Conservation (phyloP, 768 basidiomycete species). For the Boletus tomentosulus region DNA sequence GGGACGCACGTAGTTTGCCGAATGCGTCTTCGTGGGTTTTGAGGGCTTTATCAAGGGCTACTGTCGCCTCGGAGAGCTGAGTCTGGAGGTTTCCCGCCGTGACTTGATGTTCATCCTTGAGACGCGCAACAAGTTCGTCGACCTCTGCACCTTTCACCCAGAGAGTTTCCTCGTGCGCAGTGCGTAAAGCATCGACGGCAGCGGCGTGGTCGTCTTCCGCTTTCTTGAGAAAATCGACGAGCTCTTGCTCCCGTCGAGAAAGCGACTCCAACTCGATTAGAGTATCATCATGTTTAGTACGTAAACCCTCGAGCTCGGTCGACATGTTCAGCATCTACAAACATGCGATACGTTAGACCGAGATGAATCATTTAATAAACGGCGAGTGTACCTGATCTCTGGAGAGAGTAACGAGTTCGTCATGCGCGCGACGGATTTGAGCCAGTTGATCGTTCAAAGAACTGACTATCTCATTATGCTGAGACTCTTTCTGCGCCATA, state of each 20-base stretch:
- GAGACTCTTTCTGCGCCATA: slow-evolving; percentile 96
- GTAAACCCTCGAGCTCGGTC: slow-evolving; percentile 74
- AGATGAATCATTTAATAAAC: not conserved
- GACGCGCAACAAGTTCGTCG: slow-evolving; percentile 37
- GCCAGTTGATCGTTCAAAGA: slow-evolving; percentile 61
- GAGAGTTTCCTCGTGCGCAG: slow-evolving; percentile 44
- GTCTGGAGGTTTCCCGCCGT: slow-evolving; percentile 36
- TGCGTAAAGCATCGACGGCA: slow-evolving; percentile 45
- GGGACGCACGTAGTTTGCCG: slow-evolving; percentile 51
- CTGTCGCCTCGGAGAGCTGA: slow-evolving; percentile 43
- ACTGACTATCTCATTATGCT: slow-evolving; percentile 79
- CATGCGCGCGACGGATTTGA: slow-evolving; percentile 72
- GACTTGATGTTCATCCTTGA: slow-evolving; percentile 49
- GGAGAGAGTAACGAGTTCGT: slow-evolving; percentile 75
- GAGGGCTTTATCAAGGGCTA: slow-evolving; percentile 43
- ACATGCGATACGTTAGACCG: not conserved
- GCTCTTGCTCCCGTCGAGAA: slow-evolving; percentile 51
- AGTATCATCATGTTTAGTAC: slow-evolving; percentile 53
- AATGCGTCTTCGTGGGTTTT: slow-evolving; percentile 59
- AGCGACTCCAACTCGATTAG: slow-evolving; percentile 51
- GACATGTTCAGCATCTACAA: slow-evolving; percentile 81
- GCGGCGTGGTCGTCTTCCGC: slow-evolving; percentile 47
- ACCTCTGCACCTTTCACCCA: slow-evolving; percentile 39
- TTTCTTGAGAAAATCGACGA: slow-evolving; percentile 47
- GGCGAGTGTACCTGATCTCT: slow-evolving; percentile 68